Conservation (phyloP, 371 early-diverging fungal genomes). For the Syncephalis plumigaleata region DNA sequence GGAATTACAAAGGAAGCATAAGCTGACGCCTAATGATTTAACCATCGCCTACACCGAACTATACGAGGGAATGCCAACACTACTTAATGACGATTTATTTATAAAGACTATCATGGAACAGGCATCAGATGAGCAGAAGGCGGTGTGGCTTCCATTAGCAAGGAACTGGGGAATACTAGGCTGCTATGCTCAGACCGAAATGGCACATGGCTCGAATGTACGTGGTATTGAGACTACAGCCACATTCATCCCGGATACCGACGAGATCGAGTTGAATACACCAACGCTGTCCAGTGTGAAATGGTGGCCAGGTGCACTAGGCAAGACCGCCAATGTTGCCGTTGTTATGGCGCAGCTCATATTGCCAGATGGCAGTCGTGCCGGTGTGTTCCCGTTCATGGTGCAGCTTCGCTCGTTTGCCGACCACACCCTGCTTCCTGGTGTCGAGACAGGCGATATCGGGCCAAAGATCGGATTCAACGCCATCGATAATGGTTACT, state of each 20-base stretch:
- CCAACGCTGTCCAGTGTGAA: constrained; percentile 81
- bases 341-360: constrained; percentile 66
- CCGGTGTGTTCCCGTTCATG: constrained; percentile 67
- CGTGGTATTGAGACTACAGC: constrained; percentile 88
- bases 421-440: constrained; percentile 33
- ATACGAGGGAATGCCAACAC: too few species aligned
- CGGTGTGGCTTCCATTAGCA: too few species aligned
- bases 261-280: constrained; percentile 80
- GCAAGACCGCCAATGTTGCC: constrained; percentile 71
- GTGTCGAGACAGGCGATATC: constrained; percentile 49
- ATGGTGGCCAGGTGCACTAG: constrained; percentile 94
- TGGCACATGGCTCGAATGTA: constrained; percentile 84
- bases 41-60: too few species aligned
- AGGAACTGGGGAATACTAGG: constrained; percentile 14
- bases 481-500: constrained; percentile 73
- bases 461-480: constrained; percentile 69
- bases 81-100: too few species aligned
- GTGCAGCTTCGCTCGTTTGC: constrained; percentile 47
- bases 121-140: too few species aligned
- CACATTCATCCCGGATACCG: constrained; percentile 64
- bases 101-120: too few species aligned
- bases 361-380: constrained; percentile 42
- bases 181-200: constrained; percentile 86
- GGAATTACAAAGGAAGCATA: too few species aligned
- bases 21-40: too few species aligned